These are phyloP conservation scores for Elaeagnus macrophylla DNA, from an alignment of 306 rosid genomes.

Conservation along the genomic window DNA sequence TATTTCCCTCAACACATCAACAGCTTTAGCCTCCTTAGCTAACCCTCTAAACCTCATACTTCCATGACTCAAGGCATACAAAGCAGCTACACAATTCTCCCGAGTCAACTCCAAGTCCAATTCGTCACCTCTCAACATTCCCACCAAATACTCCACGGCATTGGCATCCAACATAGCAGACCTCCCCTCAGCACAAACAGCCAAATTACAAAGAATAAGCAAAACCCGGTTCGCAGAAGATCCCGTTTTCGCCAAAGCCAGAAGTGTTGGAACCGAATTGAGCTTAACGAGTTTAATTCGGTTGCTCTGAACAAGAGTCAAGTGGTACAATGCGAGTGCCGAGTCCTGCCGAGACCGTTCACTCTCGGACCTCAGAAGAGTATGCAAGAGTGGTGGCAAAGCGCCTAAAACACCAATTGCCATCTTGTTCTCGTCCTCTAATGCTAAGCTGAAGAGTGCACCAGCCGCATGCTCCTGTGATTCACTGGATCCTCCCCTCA, in stretches of 20 bases:
- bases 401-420: slow-evolving; percentile 88
- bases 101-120: slow-evolving; percentile 61
- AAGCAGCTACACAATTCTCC: slow-evolving; percentile 78
- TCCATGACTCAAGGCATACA: slow-evolving; percentile 68
- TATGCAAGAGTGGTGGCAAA: slow-evolving; percentile 66
- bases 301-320: slow-evolving; percentile 63
- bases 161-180: slow-evolving; percentile 74
- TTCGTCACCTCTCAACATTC: slow-evolving; percentile 40
- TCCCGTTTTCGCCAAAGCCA: slow-evolving; percentile 37
- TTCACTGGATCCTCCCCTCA: slow-evolving; percentile 55
- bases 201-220: slow-evolving; percentile 65
- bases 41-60: slow-evolving; percentile 73
- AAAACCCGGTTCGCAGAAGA: slow-evolving; percentile 41
- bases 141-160: slow-evolving; percentile 60
- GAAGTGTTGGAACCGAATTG: slow-evolving; percentile 45
- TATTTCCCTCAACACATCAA: slow-evolving; percentile 57
- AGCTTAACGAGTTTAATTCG: slow-evolving; percentile 70
- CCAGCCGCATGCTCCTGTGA: slow-evolving; percentile 97
- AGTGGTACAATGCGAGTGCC: slow-evolving; percentile 70
- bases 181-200: slow-evolving; percentile 54
- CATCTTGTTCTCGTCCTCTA: slow-evolving; percentile 81
- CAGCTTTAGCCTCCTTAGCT: slow-evolving; percentile 75
- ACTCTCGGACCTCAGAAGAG: slow-evolving; percentile 54
- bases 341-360: slow-evolving; percentile 73
- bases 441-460: slow-evolving; percentile 70